Percentiles rank a stretch among this genome's conserved stretches.
Conservation (phyloP, 495 filamentous ascomycete genomes). For the Oleoguttula mirabilis region DNA sequence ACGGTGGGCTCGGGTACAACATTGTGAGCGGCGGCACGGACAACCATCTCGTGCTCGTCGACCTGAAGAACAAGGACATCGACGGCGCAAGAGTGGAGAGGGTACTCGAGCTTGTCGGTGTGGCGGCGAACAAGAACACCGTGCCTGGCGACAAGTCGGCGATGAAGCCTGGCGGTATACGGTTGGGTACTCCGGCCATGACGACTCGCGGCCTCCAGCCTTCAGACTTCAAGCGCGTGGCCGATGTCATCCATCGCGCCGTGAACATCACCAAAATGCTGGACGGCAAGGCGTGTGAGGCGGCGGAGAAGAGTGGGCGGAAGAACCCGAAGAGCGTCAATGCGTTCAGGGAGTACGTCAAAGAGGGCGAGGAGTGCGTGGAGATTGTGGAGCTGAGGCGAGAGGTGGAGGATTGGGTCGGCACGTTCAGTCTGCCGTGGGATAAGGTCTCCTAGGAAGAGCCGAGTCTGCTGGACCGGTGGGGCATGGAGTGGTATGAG, state of each 20-base stretch:
- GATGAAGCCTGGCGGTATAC: conserved; percentile 84
- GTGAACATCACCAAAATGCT: conserved; percentile 73
- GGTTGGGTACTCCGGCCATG: conserved; percentile 96
- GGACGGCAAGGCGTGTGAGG: conserved; percentile 66
- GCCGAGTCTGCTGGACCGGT: background rate
- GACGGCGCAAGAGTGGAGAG: conserved; percentile 96
- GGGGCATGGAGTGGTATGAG: too few species aligned
- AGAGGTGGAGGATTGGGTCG: conserved; percentile 88
- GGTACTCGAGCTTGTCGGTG: conserved; percentile 93
- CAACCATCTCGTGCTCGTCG: conserved; percentile 95
- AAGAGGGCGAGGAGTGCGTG: conserved; percentile 65
- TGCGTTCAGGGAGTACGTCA: conserved; percentile 72
- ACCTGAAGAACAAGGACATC: conserved; percentile 64
- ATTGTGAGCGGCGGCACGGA: conserved; percentile 95
- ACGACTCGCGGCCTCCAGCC: conserved; percentile 84
- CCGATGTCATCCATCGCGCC: conserved; percentile 84
- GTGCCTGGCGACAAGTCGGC: conserved; percentile 97
- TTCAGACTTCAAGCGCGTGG: conserved; percentile 79
- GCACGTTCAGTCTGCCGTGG: conserved; percentile 86
- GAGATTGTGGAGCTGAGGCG: conserved; percentile 79
- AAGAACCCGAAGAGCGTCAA: conserved; percentile 73
- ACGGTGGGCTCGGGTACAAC: conserved; percentile 60
- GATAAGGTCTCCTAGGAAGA: conserved; percentile 26
- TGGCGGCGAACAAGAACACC: conserved; percentile 98
- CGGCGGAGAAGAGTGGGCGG: conserved; percentile 60